Evolutionary conservation across 1,139 yeast species (phyloP).

Genomic region (Yamadazyma oceani): DNA sequence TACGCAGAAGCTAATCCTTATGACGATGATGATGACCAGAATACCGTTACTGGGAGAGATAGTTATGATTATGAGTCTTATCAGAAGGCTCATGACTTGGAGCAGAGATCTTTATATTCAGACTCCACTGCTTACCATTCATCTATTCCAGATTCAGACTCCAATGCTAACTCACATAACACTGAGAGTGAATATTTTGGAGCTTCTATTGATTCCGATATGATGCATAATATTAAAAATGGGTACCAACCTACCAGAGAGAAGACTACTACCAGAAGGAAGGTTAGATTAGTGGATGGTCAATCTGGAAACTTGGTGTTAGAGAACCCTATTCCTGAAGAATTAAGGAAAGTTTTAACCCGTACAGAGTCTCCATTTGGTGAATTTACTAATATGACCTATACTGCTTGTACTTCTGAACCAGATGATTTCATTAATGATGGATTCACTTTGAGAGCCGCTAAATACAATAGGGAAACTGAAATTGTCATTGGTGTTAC

Average conservation of each 20-base stretch:
- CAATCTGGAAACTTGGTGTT: constrained; percentile 76
- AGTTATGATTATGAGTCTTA: constrained; percentile 38
- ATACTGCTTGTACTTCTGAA: constrained; percentile 88
- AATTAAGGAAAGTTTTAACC: constrained; percentile 73
- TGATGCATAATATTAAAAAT: constrained; percentile 43
- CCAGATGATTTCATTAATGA: constrained; percentile 79
- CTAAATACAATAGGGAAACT: constrained; percentile 82
- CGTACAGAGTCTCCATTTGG: constrained; percentile 75
- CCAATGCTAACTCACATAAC: constrained; percentile 18
- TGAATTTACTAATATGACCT: constrained; percentile 91
- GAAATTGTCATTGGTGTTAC: constrained; percentile 89
- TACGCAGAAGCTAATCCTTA: constrained; percentile 60
- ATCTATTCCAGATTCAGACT: constrained; percentile 28
- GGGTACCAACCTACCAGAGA: constrained; percentile 41
- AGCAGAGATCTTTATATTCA: constrained; percentile 37
- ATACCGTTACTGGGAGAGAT: constrained; percentile 18
- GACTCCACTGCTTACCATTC: constrained; percentile 42
- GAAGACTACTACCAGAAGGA: constrained; percentile 38
- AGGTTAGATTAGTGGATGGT: constrained; percentile 61
- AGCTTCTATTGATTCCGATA: constrained; percentile 45
- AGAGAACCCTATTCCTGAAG: constrained; percentile 92
- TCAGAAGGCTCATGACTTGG: constrained; percentile 37
- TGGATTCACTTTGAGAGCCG: constrained; percentile 84
- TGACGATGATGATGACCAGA: constrained; percentile 35
- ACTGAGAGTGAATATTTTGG: constrained; percentile 40